Base-by-base conservation (phyloP, 306 rosid genomes). In the Bauhinia variegata region DNA sequence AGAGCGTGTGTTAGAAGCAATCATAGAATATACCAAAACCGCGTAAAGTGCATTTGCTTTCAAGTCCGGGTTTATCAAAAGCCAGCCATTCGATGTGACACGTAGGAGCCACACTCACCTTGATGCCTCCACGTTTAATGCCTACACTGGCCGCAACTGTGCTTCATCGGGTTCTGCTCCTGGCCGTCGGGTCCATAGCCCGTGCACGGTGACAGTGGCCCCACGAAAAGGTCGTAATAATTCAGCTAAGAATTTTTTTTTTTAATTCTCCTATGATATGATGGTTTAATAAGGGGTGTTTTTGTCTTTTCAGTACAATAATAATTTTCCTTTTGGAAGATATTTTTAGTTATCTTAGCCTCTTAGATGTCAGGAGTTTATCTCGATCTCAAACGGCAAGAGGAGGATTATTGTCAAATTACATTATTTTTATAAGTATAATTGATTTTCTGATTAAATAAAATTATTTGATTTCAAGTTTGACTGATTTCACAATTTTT, bases 1-100 rank as follows among this genome's bases (percentile, higher is more conserved):
- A 71, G 67, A 70, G 86, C 91, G 84, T 85, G 83, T 64, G 57
- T 34, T 7, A 44, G 48, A 83, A 88, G 90, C 79, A 60, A 80
- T 12, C 54, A 48, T 68, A 38, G 82, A 83, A 88, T 88, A 83
- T 81, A 67, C 85, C 58, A 56, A 88, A 86, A 86, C 89, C 91
- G 89, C 91, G 91, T 88, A 60, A 83, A 88, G 82, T 66, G 78
- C 86, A 82, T 80, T 75, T 79, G 78, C 88, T 73, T 80, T 73
- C 77, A 50, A 56, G 43, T 31, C 30, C 44, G 11, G 23, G 43
- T 81, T n/a, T 55, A 47, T 44, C 5, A 37, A 75, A 77, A 31
- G 1, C 31, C 42, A 64, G 15, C 85, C 86, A 53, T 86, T 30
- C 16, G 87, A 84, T 85, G 47, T 47, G 39, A 79, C 75, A 77